Conservation (phyloP, 1,284 basidiomycete genomes). For the Rhodotorula sp. region DNA sequence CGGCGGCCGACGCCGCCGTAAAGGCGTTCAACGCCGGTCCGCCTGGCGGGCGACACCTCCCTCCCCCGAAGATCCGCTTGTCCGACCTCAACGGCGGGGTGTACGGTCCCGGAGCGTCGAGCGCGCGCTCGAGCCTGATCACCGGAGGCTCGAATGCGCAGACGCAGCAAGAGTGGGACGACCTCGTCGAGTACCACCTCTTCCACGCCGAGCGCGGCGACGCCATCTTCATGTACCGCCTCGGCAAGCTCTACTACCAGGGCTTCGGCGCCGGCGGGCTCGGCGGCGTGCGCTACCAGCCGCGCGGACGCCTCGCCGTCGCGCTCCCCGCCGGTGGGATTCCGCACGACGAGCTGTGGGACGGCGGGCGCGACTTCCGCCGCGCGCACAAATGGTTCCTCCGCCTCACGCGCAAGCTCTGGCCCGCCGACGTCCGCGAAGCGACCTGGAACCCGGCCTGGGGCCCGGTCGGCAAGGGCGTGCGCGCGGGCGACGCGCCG, state of each 20-base stretch:
- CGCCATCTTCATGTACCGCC: constrained; percentile 76
- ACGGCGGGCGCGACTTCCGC: constrained; percentile 60
- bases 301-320: constrained; percentile 11
- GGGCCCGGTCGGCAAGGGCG: background rate
- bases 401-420: constrained; percentile 73
- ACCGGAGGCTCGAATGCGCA: constrained; percentile 37
- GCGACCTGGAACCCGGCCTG: constrained; percentile 20
- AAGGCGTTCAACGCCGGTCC: constrained; percentile 76
- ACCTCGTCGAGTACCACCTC: constrained; percentile 48
- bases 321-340: constrained; percentile 3
- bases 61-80: constrained; percentile 75
- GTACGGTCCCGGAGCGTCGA: constrained; percentile 86
- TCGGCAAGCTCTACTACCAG: constrained; percentile 91
- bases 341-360: constrained; percentile 34
- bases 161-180: constrained; percentile 47
- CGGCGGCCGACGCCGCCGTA: constrained; percentile 79
- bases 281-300: constrained; percentile 59
- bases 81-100: constrained; percentile 89
- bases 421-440: constrained; percentile 58
- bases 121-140: constrained; percentile 6
- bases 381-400: constrained; percentile 79
- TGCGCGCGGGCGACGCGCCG: constrained; percentile 41
- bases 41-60: constrained; percentile 83
- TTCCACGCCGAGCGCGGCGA: constrained; percentile 85
- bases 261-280: constrained; percentile 89